phyloP scores from a whole-genome alignment of 2,329 filamentous ascomycete genomes.

The Hymenotorrendiella dingleyae region DNA sequence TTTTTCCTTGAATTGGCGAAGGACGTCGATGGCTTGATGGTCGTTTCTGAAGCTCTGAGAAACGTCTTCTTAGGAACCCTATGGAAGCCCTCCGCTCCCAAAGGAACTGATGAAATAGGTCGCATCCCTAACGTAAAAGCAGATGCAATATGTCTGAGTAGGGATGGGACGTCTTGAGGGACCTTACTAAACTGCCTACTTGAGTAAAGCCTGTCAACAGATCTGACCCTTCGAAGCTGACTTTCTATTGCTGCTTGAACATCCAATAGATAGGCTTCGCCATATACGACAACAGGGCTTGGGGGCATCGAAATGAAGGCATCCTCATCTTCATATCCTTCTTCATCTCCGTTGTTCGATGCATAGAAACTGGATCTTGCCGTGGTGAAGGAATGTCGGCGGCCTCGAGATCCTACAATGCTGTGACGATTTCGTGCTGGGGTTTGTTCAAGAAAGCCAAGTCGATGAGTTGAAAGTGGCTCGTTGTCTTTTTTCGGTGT shows the following conservation, averaged over 20 bases:
- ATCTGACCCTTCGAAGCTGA: constrained; percentile 14
- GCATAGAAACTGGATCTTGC: constrained; percentile 1
- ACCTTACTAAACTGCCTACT: constrained; percentile 4
- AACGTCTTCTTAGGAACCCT: constrained; percentile 26
- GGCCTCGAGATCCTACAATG: background rate
- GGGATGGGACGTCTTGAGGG: background rate
- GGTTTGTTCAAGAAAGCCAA: constrained; percentile 15
- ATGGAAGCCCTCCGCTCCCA: constrained; percentile 10
- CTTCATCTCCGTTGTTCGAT: constrained; percentile 4
- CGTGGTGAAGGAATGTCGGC: constrained; percentile 4
- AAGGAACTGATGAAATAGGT: background rate
- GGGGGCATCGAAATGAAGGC: constrained; percentile 12
- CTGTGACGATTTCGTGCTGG: constrained; percentile 12
- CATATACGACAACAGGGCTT: constrained; percentile 20
- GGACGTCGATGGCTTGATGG: constrained; percentile 29
- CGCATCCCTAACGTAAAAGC: constrained; percentile 9
- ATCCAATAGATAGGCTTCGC: constrained; percentile 27
- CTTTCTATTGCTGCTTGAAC: constrained; percentile 18
- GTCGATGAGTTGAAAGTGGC: background rate
- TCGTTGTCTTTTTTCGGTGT: background rate
- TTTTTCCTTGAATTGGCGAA: constrained; percentile 2
- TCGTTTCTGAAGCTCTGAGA: constrained; percentile 28
- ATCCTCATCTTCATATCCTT: constrained; percentile 12
- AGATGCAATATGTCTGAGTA: constrained; percentile 16
- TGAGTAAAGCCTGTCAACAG: constrained; percentile 14